These are phyloP conservation scores for Agarophyton chilense DNA, from an alignment of 23 red algal genomes.

Conservation along the genomic window DNA sequence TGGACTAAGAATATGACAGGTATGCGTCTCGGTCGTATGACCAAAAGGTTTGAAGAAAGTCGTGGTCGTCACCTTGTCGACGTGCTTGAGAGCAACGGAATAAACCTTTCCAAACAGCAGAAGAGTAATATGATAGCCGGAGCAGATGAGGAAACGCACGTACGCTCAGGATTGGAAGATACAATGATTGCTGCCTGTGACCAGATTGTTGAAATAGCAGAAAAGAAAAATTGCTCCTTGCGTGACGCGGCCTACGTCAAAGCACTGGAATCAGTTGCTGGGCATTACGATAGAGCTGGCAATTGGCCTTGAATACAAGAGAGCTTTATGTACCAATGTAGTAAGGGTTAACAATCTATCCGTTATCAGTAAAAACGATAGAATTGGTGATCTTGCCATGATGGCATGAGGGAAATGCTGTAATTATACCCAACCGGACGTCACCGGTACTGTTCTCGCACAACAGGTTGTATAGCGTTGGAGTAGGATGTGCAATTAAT, in stretches of 20 bases:
- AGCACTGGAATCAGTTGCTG: slow-evolving; percentile 78
- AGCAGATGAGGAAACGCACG: slow-evolving; percentile 88
- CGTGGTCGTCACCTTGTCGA: slow-evolving; percentile 69
- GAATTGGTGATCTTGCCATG: too few species aligned
- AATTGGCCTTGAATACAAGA: slow-evolving; percentile 71
- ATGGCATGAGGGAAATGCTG: too few species aligned
- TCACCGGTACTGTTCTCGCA: too few species aligned
- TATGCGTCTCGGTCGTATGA: slow-evolving; percentile 92
- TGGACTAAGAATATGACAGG: slow-evolving; percentile 94
- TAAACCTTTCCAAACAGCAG: slow-evolving; percentile 73
- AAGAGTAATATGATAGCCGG: slow-evolving; percentile 74
- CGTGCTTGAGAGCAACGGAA: slow-evolving; percentile 85
- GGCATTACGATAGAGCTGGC: slow-evolving; percentile 46
- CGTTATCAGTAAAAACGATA: too few species aligned
- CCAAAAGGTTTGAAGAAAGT: slow-evolving; percentile 88
- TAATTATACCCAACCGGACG: too few species aligned
- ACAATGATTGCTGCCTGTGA: slow-evolving; percentile 85
- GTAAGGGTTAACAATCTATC: not conserved
- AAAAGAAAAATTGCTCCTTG: slow-evolving; percentile 64
- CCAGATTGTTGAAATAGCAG: slow-evolving; percentile 64
- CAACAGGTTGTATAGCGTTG: too few species aligned
- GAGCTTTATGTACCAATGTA: too few species aligned
- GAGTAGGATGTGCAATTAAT: too few species aligned
- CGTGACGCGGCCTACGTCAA: slow-evolving; percentile 82
- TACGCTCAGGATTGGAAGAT: slow-evolving; percentile 91